Percentiles rank a stretch among this genome's conserved stretches.
Conservation (phyloP, 2,329 filamentous ascomycete genomes). For the Apiospora koreana region DNA sequence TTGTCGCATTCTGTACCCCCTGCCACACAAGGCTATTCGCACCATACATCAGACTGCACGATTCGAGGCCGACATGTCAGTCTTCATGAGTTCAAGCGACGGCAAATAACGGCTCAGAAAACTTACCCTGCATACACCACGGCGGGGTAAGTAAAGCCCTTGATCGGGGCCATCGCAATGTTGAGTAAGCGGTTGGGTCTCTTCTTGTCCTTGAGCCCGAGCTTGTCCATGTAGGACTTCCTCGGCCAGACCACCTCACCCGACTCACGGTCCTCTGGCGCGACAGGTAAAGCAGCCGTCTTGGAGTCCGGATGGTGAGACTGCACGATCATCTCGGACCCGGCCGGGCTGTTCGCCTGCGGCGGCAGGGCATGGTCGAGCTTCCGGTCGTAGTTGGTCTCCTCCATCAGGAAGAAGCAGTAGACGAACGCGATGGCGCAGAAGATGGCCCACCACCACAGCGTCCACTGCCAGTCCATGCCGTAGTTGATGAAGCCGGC, state of each 20-base stretch:
- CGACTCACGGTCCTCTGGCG: conserved; percentile 23
- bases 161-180: conserved; percentile 34
- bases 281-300: conserved; percentile 13
- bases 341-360: not conserved
- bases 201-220: conserved; percentile 36
- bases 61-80: not conserved
- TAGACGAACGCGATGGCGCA: conserved; percentile 30
- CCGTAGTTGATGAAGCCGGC: conserved; percentile 35
- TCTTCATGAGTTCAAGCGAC: not conserved
- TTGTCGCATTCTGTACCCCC: conserved; percentile 32
- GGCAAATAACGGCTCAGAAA: not conserved
- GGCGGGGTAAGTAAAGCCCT: conserved; percentile 30
- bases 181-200: conserved; percentile 39
- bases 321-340: conserved; percentile 11
- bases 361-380: not conserved
- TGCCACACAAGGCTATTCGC: conserved; percentile 35
- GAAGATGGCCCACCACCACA: conserved; percentile 29
- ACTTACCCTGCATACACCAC: conserved; percentile 40
- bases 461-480: conserved; percentile 32
- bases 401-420: conserved; percentile 55
- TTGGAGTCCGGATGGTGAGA: conserved; percentile 13
- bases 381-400: conserved; percentile 47
- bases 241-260: conserved; percentile 34
- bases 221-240: conserved; percentile 39
- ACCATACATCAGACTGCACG: conserved; percentile 30